These are phyloP conservation scores for Aspergillus haitiensis DNA, from an alignment of 495 filamentous ascomycete species.

Conservation along the genomic window DNA sequence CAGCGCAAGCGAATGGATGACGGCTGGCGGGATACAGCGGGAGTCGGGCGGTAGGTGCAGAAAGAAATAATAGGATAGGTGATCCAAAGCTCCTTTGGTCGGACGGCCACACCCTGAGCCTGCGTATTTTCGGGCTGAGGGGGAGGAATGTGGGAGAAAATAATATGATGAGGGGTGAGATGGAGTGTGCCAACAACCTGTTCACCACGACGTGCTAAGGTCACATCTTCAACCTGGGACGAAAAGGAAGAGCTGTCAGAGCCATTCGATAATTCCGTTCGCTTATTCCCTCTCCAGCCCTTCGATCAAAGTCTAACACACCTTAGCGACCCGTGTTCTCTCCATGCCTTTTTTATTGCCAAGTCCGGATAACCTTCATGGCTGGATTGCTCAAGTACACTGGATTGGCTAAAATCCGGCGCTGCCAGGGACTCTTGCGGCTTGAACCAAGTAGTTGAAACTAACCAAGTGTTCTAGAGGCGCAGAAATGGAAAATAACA, in stretches of 20 bases:
- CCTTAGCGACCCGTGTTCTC: conserved; percentile 59
- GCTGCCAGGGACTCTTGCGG: neutral
- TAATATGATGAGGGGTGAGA: conserved; percentile 65
- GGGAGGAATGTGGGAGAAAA: conserved; percentile 55
- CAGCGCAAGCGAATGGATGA: conserved; percentile 87
- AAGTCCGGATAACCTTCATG: conserved; percentile 41
- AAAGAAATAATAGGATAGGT: conserved; percentile 87
- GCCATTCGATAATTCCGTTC: neutral
- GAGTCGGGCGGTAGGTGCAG: conserved; percentile 69
- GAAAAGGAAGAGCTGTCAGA: conserved; percentile 11
- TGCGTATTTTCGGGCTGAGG: conserved; percentile 35
- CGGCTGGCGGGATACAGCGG: conserved; percentile 65
- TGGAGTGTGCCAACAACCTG: conserved; percentile 62
- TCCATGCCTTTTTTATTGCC: conserved; percentile 52
- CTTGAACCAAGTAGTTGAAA: neutral
- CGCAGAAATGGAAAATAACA: neutral
- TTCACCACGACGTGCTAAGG: conserved; percentile 60
- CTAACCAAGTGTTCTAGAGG: neutral
- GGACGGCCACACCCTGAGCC: conserved; percentile 34
- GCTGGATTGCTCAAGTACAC: conserved; percentile 20
- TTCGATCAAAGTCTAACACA: conserved; percentile 21
- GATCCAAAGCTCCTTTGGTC: conserved; percentile 82
- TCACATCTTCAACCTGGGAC: conserved; percentile 60
- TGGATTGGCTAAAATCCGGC: conserved; percentile 2
- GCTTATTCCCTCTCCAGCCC: neutral